Conservation (phyloP, 768 basidiomycete genomes). For the Lactarius sanguifluus region DNA sequence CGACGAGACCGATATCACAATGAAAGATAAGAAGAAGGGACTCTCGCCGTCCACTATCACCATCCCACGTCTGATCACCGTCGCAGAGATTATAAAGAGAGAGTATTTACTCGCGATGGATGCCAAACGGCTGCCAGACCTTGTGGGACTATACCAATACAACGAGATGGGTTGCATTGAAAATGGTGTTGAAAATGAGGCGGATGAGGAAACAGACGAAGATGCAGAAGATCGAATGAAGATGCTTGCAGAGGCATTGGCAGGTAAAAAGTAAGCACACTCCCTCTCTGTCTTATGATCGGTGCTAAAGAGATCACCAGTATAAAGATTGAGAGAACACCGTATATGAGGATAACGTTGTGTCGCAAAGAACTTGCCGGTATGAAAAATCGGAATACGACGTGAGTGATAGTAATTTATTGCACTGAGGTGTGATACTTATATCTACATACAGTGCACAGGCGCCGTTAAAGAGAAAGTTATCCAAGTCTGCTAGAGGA, state of each 20-base stretch:
- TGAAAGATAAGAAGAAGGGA: slow-evolving; percentile 28
- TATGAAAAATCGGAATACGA: slow-evolving; percentile 42
- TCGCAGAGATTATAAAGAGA: slow-evolving; percentile 83
- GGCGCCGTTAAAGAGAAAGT: slow-evolving; percentile 48
- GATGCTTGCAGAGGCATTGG: slow-evolving; percentile 43
- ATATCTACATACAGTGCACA: slow-evolving; percentile 49
- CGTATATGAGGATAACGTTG: slow-evolving; percentile 72
- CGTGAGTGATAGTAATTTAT: slow-evolving; percentile 42
- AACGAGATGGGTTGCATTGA: slow-evolving; percentile 66
- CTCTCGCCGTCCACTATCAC: slow-evolving; percentile 40
- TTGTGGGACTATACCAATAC: slow-evolving; percentile 70
- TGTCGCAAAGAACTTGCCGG: slow-evolving; percentile 45
- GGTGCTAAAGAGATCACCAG: slow-evolving; percentile 1
- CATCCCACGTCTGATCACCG: slow-evolving; percentile 67
- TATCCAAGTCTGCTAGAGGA: slow-evolving; percentile 58
- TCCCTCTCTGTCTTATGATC: background rate
- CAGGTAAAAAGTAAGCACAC: slow-evolving; percentile 58
- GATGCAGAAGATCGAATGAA: slow-evolving; percentile 33
- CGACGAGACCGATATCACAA: slow-evolving; percentile 1
- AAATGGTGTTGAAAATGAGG: slow-evolving; percentile 35
- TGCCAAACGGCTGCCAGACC: slow-evolving; percentile 31
- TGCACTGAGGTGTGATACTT: background rate
- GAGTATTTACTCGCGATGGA: slow-evolving; percentile 63
- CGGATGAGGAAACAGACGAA: slow-evolving; percentile 37
- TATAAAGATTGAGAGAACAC: slow-evolving; percentile 42